Percentiles rank a stretch among this genome's conserved stretches.
Conservation (phyloP, 768 basidiomycete genomes). For the Hypsizygus marmoreus region DNA sequence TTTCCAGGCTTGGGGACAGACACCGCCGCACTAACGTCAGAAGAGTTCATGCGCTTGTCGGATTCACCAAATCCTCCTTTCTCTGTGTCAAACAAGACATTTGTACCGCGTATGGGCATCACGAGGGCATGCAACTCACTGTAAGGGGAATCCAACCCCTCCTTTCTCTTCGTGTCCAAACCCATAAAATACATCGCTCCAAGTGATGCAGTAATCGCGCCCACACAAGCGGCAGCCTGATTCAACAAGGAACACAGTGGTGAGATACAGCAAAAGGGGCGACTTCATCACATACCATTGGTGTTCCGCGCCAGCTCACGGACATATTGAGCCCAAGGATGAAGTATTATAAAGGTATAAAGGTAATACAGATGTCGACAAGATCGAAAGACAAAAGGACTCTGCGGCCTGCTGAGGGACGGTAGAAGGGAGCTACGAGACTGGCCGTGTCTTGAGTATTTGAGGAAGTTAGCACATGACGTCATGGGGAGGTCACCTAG, state of each 20-base stretch:
- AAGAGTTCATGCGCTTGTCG: constrained; percentile 39
- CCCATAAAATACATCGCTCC: constrained; percentile 35
- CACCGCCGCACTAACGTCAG: constrained; percentile 39
- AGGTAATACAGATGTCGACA: too few relatives aligned
- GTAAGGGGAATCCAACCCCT: constrained; percentile 33
- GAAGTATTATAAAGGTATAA: too few relatives aligned
- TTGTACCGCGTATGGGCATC: not conserved
- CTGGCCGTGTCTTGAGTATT: too few relatives aligned
- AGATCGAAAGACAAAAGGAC: too few relatives aligned
- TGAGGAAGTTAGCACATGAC: too few relatives aligned
- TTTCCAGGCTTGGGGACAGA: constrained; percentile 35
- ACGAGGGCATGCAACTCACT: constrained; percentile 21
- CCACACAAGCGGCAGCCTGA: constrained; percentile 33
- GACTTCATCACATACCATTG: constrained; percentile 16
- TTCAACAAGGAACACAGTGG: not conserved
- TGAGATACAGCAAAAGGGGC: not conserved
- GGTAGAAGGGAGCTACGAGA: too few relatives aligned
- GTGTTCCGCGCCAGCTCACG: constrained; percentile 16
- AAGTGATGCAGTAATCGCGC: constrained; percentile 26
- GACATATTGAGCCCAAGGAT: constrained; percentile 11
- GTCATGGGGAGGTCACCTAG: constrained; percentile 3
- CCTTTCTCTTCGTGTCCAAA: constrained; percentile 33
- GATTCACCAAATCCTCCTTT: constrained; percentile 23
- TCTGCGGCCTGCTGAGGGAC: too few relatives aligned
- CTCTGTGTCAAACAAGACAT: constrained; percentile 11